Conservation (phyloP, 768 basidiomycete genomes). For the Harrya chromipes region DNA sequence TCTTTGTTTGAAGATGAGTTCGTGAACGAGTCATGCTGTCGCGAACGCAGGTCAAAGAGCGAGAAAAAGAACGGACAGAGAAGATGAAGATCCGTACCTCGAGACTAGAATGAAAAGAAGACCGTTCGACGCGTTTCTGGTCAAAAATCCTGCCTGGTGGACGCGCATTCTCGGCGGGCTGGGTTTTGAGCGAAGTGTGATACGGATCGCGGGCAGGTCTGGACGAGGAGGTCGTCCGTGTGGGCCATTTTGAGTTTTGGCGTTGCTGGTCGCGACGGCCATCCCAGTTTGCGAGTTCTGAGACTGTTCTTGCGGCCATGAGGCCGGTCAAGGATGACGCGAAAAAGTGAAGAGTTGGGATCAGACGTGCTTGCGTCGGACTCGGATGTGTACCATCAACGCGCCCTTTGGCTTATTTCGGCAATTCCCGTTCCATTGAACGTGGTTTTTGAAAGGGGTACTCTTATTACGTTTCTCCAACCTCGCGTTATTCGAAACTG, state of each 20-base stretch:
- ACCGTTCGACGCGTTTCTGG: constrained; percentile 8
- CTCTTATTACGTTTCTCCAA: no score
- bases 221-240: constrained; percentile 4
- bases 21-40: constrained; percentile 14
- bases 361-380: background rate
- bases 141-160: background rate
- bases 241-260: constrained; percentile 6
- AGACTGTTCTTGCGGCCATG: constrained; percentile 15
- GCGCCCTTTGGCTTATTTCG: constrained; percentile 7
- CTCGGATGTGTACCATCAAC: constrained; percentile 1
- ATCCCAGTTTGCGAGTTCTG: constrained; percentile 20
- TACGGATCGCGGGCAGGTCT: constrained; percentile 10
- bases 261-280: constrained; percentile 9
- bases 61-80: background rate
- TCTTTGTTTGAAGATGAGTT: constrained; percentile 2
- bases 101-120: constrained; percentile 1
- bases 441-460: no score
- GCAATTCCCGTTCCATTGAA: constrained; percentile 7
- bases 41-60: background rate
- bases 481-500: no score
- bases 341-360: background rate
- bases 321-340: background rate
- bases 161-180: background rate
- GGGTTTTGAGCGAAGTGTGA: constrained; percentile 1
- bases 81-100: constrained; percentile 11